Evolutionary conservation across 495 filamentous ascomycete genomes (phyloP).

Genomic region (Xylaria curta): DNA sequence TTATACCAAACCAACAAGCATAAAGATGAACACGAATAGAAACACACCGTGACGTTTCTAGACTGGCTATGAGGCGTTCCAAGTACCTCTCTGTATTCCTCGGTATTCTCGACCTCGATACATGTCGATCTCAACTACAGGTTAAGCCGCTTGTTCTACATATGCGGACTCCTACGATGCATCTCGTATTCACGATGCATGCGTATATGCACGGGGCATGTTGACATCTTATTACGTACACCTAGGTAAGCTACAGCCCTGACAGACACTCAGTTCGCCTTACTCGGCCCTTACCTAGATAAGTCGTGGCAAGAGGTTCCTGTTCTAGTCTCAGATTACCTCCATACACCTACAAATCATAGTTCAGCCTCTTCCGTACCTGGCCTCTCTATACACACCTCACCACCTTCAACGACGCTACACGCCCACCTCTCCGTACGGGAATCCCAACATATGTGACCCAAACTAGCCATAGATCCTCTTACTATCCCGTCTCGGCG

Average conservation of each 20-base stretch:
- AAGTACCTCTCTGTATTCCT: conserved; percentile 5
- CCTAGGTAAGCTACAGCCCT: conserved; percentile 17
- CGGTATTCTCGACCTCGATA: conserved; percentile 10
- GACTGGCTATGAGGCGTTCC: neutral
- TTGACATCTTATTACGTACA: neutral
- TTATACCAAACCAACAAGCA: conserved; percentile 18
- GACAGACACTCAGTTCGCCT: neutral
- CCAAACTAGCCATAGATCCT: neutral
- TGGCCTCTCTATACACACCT: neutral
- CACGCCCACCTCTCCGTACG: neutral
- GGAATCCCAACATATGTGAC: neutral
- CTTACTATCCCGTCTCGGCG: neutral
- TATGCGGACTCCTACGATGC: neutral
- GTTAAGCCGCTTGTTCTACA: neutral
- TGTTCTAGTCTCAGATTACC: neutral
- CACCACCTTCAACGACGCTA: neutral
- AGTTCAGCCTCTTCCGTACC: conserved; percentile 12
- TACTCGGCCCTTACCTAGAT: neutral
- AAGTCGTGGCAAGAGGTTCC: neutral
- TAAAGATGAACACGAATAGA: conserved; percentile 5
- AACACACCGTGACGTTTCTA: neutral
- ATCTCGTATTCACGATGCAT: neutral
- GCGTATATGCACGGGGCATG: conserved; percentile 1
- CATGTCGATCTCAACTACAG: neutral
- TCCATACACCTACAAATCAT: neutral